phyloP scores from a whole-genome alignment of 768 basidiomycete genomes.

The Serendipita vermifera region DNA sequence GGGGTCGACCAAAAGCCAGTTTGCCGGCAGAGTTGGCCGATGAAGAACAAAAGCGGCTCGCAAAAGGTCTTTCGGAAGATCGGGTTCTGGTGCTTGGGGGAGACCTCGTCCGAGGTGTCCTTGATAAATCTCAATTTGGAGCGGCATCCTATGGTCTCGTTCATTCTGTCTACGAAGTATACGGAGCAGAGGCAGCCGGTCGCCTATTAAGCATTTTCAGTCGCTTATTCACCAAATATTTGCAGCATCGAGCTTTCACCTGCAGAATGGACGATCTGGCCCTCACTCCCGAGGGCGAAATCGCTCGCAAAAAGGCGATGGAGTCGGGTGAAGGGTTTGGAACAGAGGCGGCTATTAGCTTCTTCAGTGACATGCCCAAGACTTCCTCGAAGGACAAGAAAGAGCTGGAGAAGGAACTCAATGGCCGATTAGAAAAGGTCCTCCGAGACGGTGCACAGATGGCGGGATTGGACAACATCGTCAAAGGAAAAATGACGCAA shows the following conservation, averaged over 20 bases:
- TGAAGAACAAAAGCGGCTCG: slow-evolving; percentile 29
- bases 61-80: slow-evolving; percentile 61
- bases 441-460: slow-evolving; percentile 92
- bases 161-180: slow-evolving; percentile 92
- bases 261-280: slow-evolving; percentile 98
- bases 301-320: slow-evolving; percentile 52
- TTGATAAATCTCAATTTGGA: slow-evolving; percentile 96
- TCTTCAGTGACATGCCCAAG: slow-evolving; percentile 59
- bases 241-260: slow-evolving; percentile 93
- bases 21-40: neutral
- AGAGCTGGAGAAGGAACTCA: slow-evolving; percentile 46
- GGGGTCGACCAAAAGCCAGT: slow-evolving; percentile 30
- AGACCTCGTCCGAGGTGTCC: slow-evolving; percentile 81
- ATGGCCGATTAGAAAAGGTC: slow-evolving; percentile 72
- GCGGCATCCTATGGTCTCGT: slow-evolving; percentile 93
- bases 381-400: slow-evolving; percentile 12
- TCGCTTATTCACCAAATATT: slow-evolving; percentile 89
- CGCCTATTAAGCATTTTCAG: slow-evolving; percentile 85
- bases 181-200: slow-evolving; percentile 80
- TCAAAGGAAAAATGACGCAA: slow-evolving; percentile 72
- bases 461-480: slow-evolving; percentile 89
- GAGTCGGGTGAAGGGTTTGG: slow-evolving; percentile 57
- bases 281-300: slow-evolving; percentile 71
- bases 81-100: slow-evolving; percentile 85
- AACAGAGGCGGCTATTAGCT: slow-evolving; percentile 78